These are phyloP conservation scores for Monosporascus sp. DNA, from an alignment of 2,329 filamentous ascomycete species.

Conservation along the genomic window DNA sequence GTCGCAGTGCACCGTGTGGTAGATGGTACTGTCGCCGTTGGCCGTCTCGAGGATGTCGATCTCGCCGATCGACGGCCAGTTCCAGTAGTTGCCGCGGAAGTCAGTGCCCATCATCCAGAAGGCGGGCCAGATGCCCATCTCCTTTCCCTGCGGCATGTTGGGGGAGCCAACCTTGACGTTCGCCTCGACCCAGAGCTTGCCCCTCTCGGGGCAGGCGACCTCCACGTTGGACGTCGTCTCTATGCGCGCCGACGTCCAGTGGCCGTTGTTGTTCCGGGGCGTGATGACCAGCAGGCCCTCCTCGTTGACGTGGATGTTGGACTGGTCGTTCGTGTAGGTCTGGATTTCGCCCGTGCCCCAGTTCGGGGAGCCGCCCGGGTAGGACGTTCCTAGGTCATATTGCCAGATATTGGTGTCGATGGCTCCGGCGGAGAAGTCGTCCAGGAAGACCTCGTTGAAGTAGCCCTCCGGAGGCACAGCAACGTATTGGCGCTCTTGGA, in stretches of 20 bases:
- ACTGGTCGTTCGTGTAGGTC: slow-evolving; percentile 34
- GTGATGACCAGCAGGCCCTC: slow-evolving; percentile 34
- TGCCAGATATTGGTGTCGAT: slow-evolving; percentile 38
- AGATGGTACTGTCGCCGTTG: slow-evolving; percentile 31
- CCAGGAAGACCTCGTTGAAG: slow-evolving; percentile 5
- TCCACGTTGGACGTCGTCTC: slow-evolving; percentile 31
- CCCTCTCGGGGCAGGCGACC: slow-evolving; percentile 28
- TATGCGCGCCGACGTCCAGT: slow-evolving; percentile 41
- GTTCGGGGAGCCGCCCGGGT: slow-evolving; percentile 37
- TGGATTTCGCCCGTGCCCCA: slow-evolving; percentile 47
- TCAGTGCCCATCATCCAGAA: slow-evolving; percentile 39
- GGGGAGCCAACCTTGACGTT: slow-evolving; percentile 31
- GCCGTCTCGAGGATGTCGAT: slow-evolving; percentile 40
- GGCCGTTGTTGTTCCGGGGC: slow-evolving; percentile 19
- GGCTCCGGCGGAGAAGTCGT: slow-evolving; percentile 29
- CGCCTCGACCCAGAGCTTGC: slow-evolving; percentile 34
- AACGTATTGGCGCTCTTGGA: background rate
- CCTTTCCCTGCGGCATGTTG: slow-evolving; percentile 19
- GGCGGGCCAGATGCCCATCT: slow-evolving; percentile 38
- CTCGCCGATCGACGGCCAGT: slow-evolving; percentile 39
- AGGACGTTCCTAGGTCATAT: slow-evolving; percentile 38
- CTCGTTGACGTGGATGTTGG: slow-evolving; percentile 36
- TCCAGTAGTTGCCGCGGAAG: slow-evolving; percentile 32
- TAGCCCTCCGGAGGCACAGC: background rate
- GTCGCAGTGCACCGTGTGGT: slow-evolving; percentile 39